Percentiles rank a stretch among this genome's conserved stretches.
phyloP scores from a whole-genome alignment of 164 flowering plant genomes.

The Kingdonia uniflora region DNA sequence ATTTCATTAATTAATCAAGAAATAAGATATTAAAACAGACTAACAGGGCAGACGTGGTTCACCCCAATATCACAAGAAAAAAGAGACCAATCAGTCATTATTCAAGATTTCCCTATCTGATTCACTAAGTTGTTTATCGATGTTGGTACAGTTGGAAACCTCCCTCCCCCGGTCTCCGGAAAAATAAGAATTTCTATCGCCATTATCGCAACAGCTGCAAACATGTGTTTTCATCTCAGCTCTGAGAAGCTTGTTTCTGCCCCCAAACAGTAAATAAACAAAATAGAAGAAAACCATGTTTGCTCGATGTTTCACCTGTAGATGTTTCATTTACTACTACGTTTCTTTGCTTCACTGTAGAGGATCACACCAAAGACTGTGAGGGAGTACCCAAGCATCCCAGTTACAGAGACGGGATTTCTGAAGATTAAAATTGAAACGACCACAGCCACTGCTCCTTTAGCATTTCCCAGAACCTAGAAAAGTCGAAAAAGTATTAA shows the following conservation, averaged over 20 bases:
- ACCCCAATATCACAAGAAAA: conserved; percentile 2
- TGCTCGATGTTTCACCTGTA: not conserved
- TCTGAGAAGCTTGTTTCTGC: conserved; percentile 9
- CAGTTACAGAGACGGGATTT: conserved; percentile 91
- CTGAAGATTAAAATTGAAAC: conserved; percentile 79
- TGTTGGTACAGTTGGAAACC: conserved; percentile 40
- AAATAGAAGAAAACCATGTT: conserved; percentile 8
- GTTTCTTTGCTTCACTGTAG: conserved; percentile 90
- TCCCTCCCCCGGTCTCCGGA: conserved; percentile 21
- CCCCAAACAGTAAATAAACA: conserved; percentile 2
- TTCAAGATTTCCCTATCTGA: conserved; percentile 21
- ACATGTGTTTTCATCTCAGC: conserved; percentile 7
- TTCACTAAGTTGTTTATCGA: conserved; percentile 21
- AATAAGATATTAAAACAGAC: conserved; percentile 19
- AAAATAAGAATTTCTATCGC: conserved; percentile 25
- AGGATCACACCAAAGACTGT: conserved; percentile 85
- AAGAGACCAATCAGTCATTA: conserved; percentile 29
- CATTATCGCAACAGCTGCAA: conserved; percentile 18
- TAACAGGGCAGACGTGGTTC: conserved; percentile 10
- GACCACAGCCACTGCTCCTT: conserved; percentile 96
- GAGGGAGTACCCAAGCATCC: conserved; percentile 87
- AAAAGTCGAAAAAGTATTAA: conserved; percentile 8
- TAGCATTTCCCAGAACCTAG: conserved; percentile 95
- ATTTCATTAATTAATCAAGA: conserved; percentile 31
- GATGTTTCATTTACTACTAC: conserved; percentile 43